A percentile compares a stretch with the other conserved stretches of the same genome.
phyloP scores from a whole-genome alignment of 768 basidiomycete species.

The Collybia nuda region DNA sequence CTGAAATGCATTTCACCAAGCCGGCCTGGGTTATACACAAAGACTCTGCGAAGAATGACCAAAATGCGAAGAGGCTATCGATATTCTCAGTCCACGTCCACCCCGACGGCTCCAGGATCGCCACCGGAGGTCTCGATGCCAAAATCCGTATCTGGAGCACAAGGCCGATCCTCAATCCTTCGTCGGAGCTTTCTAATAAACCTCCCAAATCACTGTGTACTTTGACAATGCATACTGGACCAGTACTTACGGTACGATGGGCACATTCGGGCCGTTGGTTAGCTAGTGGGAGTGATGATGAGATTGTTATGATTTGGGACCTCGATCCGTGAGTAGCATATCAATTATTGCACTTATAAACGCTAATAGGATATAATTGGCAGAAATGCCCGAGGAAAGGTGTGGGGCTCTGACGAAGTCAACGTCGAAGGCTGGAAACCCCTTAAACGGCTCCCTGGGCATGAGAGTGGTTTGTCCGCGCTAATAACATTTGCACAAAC shows the following conservation, averaged over 20 bases:
- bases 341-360: background rate
- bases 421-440: slow-evolving; percentile 99
- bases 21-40: slow-evolving; percentile 86
- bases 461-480: slow-evolving; percentile 76
- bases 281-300: slow-evolving; percentile 95
- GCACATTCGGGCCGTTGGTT: slow-evolving; percentile 91
- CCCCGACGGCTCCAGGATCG: slow-evolving; percentile 93
- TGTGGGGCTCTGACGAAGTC: slow-evolving; percentile 93
- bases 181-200: slow-evolving; percentile 62
- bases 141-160: slow-evolving; percentile 98
- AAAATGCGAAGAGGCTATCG: slow-evolving; percentile 65
- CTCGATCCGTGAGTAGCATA: slow-evolving; percentile 79
- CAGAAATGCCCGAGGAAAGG: slow-evolving; percentile 78
- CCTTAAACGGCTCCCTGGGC: slow-evolving; percentile 86
- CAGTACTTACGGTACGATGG: slow-evolving; percentile 91
- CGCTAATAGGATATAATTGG: background rate
- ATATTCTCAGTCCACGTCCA: slow-evolving; percentile 95
- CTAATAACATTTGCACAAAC: no score
- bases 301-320: slow-evolving; percentile 96
- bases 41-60: slow-evolving; percentile 66
- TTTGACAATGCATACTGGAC: slow-evolving; percentile 90
- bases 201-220: slow-evolving; percentile 90
- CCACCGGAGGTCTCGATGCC: slow-evolving; percentile 95
- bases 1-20: slow-evolving; percentile 80
- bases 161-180: slow-evolving; percentile 82